These are phyloP conservation scores for Styphnolobium japonicum DNA, from an alignment of 306 rosid species.

Conservation along the genomic window DNA sequence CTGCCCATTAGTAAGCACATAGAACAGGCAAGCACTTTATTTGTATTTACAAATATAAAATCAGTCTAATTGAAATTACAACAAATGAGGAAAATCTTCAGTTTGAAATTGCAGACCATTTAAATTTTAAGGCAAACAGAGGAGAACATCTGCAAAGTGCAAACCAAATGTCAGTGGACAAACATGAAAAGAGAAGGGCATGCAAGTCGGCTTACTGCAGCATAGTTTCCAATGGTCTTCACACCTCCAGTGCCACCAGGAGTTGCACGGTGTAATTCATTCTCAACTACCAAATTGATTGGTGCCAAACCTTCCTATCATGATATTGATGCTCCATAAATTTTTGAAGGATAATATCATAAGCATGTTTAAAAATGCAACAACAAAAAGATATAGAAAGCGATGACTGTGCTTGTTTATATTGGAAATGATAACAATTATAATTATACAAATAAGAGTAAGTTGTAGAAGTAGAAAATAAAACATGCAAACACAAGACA, in stretches of 20 bases:
- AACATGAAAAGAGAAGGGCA: constrained; percentile 4
- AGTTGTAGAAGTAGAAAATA: constrained; percentile 9
- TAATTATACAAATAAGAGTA: neutral
- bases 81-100: neutral
- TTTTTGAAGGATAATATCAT: neutral
- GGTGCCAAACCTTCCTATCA: constrained; percentile 94
- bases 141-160: constrained; percentile 16
- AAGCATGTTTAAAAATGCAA: neutral
- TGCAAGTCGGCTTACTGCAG: constrained; percentile 66
- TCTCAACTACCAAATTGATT: constrained; percentile 80
- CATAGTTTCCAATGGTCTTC: constrained; percentile 97
- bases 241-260: constrained; percentile 99
- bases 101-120: neutral
- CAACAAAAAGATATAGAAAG: constrained; percentile 1
- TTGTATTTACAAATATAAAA: neutral
- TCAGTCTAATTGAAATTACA: neutral
- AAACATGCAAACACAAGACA: neutral
- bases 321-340: constrained; percentile 14
- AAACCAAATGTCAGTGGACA: constrained; percentile 3
- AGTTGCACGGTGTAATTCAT: constrained; percentile 92
- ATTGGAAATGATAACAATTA: neutral
- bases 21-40: neutral
- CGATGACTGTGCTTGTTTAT: neutral
- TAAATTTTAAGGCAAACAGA: neutral
- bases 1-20: neutral